Percentiles rank a stretch among this genome's conserved stretches.
Evolutionary conservation across 495 filamentous ascomycete genomes (phyloP).

Genomic region (Filosporella fistucella): DNA sequence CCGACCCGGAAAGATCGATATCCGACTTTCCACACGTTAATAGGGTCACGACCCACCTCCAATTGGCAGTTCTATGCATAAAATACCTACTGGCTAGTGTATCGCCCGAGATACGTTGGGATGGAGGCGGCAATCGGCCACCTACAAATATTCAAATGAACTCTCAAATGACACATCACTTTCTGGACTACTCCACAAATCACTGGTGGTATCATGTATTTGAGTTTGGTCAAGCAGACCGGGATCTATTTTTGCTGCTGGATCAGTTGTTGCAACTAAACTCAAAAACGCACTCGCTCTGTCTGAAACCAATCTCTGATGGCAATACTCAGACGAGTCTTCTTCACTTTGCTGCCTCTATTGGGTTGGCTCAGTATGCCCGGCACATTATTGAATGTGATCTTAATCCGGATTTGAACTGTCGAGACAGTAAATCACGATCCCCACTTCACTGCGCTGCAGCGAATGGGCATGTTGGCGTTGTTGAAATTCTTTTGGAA

Average conservation of each 20-base stretch:
- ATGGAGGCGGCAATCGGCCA: no score
- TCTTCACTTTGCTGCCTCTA: slow-evolving; percentile 17
- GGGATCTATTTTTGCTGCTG: background rate
- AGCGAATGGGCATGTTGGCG: slow-evolving; percentile 16
- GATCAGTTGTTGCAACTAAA: background rate
- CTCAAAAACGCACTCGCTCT: slow-evolving; percentile 9
- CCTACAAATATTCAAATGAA: no score
- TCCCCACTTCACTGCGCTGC: slow-evolving; percentile 26
- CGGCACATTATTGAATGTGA: slow-evolving; percentile 7
- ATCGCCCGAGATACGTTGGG: background rate
- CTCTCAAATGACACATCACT: slow-evolving; percentile 8
- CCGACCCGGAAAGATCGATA: slow-evolving; percentile 4
- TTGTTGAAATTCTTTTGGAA: slow-evolving; percentile 22
- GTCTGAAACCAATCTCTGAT: no score
- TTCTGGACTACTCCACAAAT: slow-evolving; percentile 27
- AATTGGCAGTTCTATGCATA: slow-evolving; percentile 4
- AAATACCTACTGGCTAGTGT: slow-evolving; percentile 5
- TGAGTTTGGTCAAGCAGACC: background rate
- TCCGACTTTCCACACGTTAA: slow-evolving; percentile 9
- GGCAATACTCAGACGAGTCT: no score
- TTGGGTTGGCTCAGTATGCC: slow-evolving; percentile 12
- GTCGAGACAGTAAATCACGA: slow-evolving; percentile 11
- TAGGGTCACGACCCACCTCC: no score
- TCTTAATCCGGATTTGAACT: background rate
- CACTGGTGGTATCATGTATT: slow-evolving; percentile 26